These are phyloP conservation scores for Silene noctiflora DNA, from an alignment of 179 eudicot genomes.

Conservation along the genomic window DNA sequence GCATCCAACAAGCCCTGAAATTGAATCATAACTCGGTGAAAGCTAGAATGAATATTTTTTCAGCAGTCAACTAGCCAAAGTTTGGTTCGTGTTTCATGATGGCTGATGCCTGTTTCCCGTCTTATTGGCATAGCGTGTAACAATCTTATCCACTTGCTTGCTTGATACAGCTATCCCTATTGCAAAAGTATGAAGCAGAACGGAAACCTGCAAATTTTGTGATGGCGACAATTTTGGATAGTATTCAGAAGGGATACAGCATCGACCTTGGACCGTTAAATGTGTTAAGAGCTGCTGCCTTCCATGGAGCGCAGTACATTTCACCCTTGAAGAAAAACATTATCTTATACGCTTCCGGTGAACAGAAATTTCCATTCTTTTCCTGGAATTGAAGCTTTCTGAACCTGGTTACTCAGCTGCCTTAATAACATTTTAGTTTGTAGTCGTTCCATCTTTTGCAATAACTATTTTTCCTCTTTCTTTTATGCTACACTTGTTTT, in stretches of 20 bases:
- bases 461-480: no score
- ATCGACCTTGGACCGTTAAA: conserved; percentile 85
- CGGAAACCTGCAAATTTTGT: conserved; percentile 69
- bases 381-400: conserved; percentile 33
- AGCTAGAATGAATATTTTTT: neutral
- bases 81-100: neutral
- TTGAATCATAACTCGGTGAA: neutral
- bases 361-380: conserved; percentile 61
- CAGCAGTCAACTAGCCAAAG: no score
- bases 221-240: conserved; percentile 87
- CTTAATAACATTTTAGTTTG: no score
- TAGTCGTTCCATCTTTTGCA: no score
- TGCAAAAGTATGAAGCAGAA: conserved; percentile 78
- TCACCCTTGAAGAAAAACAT: conserved; percentile 75
- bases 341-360: conserved; percentile 85
- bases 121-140: neutral
- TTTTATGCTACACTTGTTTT: no score
- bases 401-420: neutral
- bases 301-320: conserved; percentile 71
- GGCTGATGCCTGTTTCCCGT: neutral
- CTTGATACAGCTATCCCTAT: conserved; percentile 48
- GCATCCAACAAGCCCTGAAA: neutral
- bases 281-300: conserved; percentile 74
- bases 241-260: conserved; percentile 88
- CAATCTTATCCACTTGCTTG: conserved; percentile 8